Evolutionary conservation across 1,284 basidiomycete species (phyloP).

Genomic region (Melampsora larici-populina): DNA sequence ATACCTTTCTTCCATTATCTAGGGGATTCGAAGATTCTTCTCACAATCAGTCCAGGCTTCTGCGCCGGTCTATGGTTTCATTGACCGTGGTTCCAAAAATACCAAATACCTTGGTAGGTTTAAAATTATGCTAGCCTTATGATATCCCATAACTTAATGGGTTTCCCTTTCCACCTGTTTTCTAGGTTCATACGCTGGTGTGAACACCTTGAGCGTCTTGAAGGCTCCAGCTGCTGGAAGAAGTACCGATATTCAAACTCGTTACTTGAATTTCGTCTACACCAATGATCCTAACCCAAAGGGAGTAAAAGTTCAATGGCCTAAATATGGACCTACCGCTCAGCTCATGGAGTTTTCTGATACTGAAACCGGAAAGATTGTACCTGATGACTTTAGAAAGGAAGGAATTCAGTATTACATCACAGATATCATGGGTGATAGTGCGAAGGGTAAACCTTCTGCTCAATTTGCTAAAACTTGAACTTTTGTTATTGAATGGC

Average conservation of each 20-base stretch:
- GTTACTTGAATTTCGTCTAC: neutral
- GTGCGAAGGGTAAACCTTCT: neutral
- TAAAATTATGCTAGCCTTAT: too few species aligned
- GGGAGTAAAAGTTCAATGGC: neutral
- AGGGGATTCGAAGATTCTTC: neutral
- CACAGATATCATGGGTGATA: neutral
- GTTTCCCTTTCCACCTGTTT: neutral
- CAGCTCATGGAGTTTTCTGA: neutral
- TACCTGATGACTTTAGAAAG: neutral
- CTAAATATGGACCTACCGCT: neutral
- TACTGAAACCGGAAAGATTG: neutral
- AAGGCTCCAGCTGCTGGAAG: neutral
- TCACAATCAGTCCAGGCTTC: neutral
- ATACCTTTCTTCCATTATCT: neutral
- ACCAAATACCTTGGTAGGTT: neutral
- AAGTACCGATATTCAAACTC: neutral
- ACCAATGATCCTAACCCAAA: neutral
- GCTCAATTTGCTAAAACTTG: too few species aligned
- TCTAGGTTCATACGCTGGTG: neutral
- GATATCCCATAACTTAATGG: too few species aligned
- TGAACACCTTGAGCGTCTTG: neutral
- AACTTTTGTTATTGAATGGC: too few species aligned
- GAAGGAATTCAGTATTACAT: neutral
- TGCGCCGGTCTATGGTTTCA: neutral
- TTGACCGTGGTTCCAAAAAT: neutral